Evolutionary conservation across 495 filamentous ascomycete genomes (phyloP).

Genomic region (Aspergillus asperescens): DNA sequence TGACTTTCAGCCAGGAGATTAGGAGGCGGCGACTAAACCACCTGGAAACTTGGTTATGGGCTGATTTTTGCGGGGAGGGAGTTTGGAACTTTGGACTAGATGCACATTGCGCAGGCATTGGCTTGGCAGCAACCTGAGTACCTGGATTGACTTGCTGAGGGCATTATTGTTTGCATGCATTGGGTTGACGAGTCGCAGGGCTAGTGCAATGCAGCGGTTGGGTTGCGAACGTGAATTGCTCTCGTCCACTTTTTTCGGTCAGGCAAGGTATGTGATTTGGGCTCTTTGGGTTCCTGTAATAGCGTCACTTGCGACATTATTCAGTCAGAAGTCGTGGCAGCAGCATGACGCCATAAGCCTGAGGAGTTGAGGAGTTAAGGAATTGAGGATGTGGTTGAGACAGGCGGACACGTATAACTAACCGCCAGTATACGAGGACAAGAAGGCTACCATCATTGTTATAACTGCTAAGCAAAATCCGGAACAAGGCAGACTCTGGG

Average conservation of each 20-base stretch:
- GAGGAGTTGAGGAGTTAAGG: too few relatives aligned
- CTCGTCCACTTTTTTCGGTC: not conserved
- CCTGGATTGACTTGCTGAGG: too few relatives aligned
- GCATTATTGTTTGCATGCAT: conserved; percentile 10
- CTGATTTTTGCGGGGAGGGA: not conserved
- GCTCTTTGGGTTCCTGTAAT: not conserved
- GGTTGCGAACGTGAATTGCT: too few relatives aligned
- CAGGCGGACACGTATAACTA: not conserved
- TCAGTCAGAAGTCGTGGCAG: not conserved
- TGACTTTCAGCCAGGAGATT: not conserved
- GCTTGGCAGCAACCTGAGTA: conserved; percentile 5
- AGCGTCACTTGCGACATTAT: conserved; percentile 1
- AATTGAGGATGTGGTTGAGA: not conserved
- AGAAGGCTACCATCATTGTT: not conserved
- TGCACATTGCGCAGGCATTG: conserved; percentile 9
- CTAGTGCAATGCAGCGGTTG: conserved; percentile 3
- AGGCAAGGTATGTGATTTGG: too few relatives aligned
- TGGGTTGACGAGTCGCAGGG: not conserved
- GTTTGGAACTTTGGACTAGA: not conserved
- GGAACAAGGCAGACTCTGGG: not conserved
- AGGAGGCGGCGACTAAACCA: not conserved
- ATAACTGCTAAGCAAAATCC: not conserved
- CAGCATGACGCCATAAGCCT: conserved; percentile 1
- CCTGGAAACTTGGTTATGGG: not conserved
- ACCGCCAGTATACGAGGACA: not conserved